phyloP scores from a whole-genome alignment of 2,329 filamentous ascomycete genomes.

The Cytospora piceae region DNA sequence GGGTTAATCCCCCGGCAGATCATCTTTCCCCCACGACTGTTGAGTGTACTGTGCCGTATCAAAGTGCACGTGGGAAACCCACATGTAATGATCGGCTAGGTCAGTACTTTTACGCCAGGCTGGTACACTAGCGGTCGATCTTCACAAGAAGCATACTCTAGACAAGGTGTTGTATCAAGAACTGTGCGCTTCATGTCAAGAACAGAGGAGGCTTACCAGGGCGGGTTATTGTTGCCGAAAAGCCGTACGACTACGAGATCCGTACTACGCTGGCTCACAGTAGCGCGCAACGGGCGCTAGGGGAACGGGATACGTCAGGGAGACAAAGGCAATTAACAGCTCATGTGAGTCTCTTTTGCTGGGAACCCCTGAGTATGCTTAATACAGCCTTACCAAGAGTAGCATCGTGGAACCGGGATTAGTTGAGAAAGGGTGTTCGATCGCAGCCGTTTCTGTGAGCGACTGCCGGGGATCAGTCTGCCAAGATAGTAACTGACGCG shows the following conservation, averaged over 20 bases:
- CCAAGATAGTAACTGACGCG: not conserved
- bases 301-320: not conserved
- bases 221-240: not conserved
- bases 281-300: not conserved
- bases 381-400: not conserved
- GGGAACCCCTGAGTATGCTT: not conserved
- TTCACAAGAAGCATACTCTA: not conserved
- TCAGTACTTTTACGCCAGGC: not conserved
- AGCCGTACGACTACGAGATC: not conserved
- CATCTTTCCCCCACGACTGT: not conserved
- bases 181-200: not conserved
- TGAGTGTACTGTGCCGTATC: not conserved
- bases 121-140: not conserved
- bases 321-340: not conserved
- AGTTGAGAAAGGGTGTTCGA: not conserved
- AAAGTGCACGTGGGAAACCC: not conserved
- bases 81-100: not conserved
- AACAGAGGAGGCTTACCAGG: not conserved
- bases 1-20: not conserved
- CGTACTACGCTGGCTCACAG: not conserved
- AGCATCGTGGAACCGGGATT: not conserved
- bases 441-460: not conserved
- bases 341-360: not conserved
- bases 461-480: not conserved
- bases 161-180: not conserved